Base-by-base conservation (phyloP, 1,284 basidiomycete species). In the Sanghuangporus weigelae region DNA sequence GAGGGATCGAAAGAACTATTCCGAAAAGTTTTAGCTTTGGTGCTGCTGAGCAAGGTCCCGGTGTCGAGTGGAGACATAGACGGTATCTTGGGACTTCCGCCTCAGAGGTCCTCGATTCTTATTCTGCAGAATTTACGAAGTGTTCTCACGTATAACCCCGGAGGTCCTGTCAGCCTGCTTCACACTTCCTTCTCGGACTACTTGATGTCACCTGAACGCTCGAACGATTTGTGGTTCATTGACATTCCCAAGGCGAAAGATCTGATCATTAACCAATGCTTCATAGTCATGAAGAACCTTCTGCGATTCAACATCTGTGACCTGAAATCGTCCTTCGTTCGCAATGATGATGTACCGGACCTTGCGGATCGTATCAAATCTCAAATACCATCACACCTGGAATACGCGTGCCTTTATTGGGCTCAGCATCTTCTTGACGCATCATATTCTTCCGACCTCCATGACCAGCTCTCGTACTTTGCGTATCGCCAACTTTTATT, bases 401-500 rank as follows among this genome's bases (percentile, higher is more conserved):
- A 40, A n/a, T 26, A 57, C 16, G 56, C 39, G n/a, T 57, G 56
- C 40, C 38, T 39, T 5, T 39, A 19, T 19, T 57, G 56, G 56
- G 44, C 2, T 2, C 16, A 23, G 12, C 58, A 59, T 23, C 23
- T 62, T 21, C 44, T 48, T n/a, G 61, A 63, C 23, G 50, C 36
- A n/a, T 35, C 35, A 14, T 42, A 21, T 26, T 39, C 49, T 23
- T 10, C 10, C n/a, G 21, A 56, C 3, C n/a, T 40, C 16, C 8
- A 8, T 8, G 40, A 49, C 2, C 1, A 35, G 31, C 23, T 63
- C 2, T 42, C 19, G 16, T 19, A 64, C 3, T 71, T 70, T 57
- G n/a, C 72, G 6, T 42, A 66, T n/a, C 39, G 54, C 3, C 57
- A 66, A 14, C 63, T 72, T 6, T 23, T 51, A 23, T 51, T 26